Conservation (phyloP, 768 basidiomycete genomes). For the Cystofilobasidium capitatum region DNA sequence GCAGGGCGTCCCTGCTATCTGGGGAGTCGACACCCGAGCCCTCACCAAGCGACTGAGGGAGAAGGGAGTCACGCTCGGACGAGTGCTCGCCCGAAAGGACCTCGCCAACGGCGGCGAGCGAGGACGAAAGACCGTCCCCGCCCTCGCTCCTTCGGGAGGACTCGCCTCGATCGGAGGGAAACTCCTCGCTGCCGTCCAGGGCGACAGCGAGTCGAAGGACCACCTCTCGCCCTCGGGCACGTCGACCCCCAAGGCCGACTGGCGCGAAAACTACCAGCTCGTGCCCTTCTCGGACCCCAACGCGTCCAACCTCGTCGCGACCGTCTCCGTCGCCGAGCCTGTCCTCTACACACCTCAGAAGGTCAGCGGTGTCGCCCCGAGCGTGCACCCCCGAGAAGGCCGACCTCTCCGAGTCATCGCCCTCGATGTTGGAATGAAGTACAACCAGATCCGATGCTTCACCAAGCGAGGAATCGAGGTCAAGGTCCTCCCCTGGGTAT, state of each 20-base stretch:
- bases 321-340: conserved; percentile 65
- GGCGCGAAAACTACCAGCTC: conserved; percentile 76
- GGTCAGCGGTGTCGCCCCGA: conserved; percentile 45
- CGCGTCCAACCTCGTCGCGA: conserved; percentile 75
- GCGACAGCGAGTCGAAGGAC: conserved; percentile 45
- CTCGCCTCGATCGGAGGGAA: conserved; percentile 20
- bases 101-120: conserved; percentile 42
- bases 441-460: conserved; percentile 97
- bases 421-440: conserved; percentile 99
- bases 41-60: conserved; percentile 93
- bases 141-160: conserved; percentile 28
- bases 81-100: conserved; percentile 59
- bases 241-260: conserved; percentile 37
- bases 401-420: conserved; percentile 75
- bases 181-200: conserved; percentile 1
- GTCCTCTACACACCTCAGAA: conserved; percentile 55
- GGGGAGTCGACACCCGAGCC: conserved; percentile 90
- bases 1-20: conserved; percentile 85
- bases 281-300: conserved; percentile 84
- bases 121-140: conserved; percentile 24
- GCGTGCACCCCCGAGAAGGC: conserved; percentile 60
- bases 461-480: conserved; percentile 81
- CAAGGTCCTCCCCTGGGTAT: conserved; percentile 87
- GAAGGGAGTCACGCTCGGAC: conserved; percentile 85
- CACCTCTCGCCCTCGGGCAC: conserved; percentile 42